A percentile compares a stretch with the other conserved stretches of the same genome.
These are phyloP conservation scores for Suillus discolor DNA, from an alignment of 768 basidiomycete species.

Conservation along the genomic window DNA sequence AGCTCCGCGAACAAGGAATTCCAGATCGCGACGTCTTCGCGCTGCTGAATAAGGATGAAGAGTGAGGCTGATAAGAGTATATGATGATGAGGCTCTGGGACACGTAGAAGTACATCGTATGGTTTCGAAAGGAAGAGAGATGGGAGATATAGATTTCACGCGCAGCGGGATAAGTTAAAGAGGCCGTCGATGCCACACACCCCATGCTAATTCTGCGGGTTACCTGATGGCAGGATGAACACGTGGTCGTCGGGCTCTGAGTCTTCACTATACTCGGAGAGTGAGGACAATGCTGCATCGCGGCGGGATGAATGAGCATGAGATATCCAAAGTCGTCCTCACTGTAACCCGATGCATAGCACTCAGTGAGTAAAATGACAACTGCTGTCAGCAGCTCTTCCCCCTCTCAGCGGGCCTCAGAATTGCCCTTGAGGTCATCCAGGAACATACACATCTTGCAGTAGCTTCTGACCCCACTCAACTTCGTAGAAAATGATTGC, in stretches of 20 bases:
- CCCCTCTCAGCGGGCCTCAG: constrained; percentile 59
- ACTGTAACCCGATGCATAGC: constrained; percentile 85
- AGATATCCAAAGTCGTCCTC: constrained; percentile 49
- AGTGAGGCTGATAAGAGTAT: neutral
- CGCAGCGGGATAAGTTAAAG: neutral
- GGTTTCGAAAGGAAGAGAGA: neutral
- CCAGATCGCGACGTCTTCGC: neutral
- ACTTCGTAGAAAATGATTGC: constrained; percentile 95
- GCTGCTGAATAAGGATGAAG: neutral
- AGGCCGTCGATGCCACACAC: neutral
- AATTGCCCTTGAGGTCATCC: constrained; percentile 73
- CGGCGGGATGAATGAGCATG: neutral
- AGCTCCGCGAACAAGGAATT: neutral
- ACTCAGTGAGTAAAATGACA: constrained; percentile 85
- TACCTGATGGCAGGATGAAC: neutral
- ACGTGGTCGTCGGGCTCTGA: neutral
- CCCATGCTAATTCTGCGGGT: neutral
- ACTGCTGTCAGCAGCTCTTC: constrained; percentile 88
- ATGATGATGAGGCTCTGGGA: neutral
- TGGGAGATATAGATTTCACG: neutral
- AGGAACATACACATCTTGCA: constrained; percentile 92
- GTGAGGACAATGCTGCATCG: neutral
- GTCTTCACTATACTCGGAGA: neutral
- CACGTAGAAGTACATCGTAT: neutral
- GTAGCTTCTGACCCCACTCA: constrained; percentile 72